These are phyloP conservation scores for Actinomortierella wolfii DNA, from an alignment of 371 early-diverging fungal genomes.

Conservation along the genomic window DNA sequence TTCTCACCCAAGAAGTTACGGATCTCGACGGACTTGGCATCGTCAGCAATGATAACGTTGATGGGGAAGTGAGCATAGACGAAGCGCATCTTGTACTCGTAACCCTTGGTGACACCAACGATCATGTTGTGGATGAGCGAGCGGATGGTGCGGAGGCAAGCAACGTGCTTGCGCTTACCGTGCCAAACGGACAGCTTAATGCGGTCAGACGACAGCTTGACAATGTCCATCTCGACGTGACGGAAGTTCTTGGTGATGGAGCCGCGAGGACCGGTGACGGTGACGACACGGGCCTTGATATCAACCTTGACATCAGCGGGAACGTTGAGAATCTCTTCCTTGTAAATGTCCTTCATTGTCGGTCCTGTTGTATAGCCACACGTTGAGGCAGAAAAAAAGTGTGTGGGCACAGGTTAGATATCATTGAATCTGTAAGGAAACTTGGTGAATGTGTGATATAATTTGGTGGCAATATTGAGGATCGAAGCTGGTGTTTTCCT, in stretches of 20 bases:
- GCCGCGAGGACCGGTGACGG: constrained; percentile 91
- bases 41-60: constrained; percentile 91
- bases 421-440: too few relatives aligned
- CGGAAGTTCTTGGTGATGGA: constrained; percentile 89
- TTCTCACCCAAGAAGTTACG: constrained; percentile 99
- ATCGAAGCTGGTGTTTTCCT: too few relatives aligned
- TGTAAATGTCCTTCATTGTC: constrained; percentile 85
- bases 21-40: constrained; percentile 90
- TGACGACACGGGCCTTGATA: constrained; percentile 80
- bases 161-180: constrained; percentile 97
- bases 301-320: constrained; percentile 73
- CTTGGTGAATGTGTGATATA: too few relatives aligned
- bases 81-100: constrained; percentile 99
- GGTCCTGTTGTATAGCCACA: too few relatives aligned
- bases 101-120: constrained; percentile 99
- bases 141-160: constrained; percentile 97
- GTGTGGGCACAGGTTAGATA: too few relatives aligned
- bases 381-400: too few relatives aligned
- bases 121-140: constrained; percentile 98
- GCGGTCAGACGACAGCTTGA: constrained; percentile 68
- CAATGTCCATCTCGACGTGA: constrained; percentile 94
- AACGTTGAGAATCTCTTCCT: constrained; percentile 81
- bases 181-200: constrained; percentile 95
- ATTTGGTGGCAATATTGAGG: too few relatives aligned
- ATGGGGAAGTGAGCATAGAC: constrained; percentile 99